Evolutionary conservation across 1,284 basidiomycete genomes (phyloP).

Genomic region (Cutaneotrichosporon dermatis): DNA sequence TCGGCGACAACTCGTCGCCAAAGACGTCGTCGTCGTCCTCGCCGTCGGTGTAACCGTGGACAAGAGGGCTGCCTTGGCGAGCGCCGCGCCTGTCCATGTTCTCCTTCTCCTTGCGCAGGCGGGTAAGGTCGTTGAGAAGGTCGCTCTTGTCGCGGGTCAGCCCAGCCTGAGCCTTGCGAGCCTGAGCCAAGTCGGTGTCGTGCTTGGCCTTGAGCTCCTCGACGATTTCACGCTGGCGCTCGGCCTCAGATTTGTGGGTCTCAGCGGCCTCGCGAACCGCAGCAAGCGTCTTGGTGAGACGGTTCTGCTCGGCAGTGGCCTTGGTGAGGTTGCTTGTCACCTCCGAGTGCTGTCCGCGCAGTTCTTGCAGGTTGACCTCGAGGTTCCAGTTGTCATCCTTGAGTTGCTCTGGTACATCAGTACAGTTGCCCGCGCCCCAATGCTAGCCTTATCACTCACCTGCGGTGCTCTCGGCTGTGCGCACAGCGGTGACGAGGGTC

Average conservation of each 20-base stretch:
- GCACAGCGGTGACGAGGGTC: constrained; percentile 62
- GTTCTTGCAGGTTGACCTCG: constrained; percentile 85
- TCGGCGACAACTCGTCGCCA: constrained; percentile 55
- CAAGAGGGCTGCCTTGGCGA: constrained; percentile 48
- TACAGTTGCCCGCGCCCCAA: too few species aligned
- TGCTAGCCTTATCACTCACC: constrained; percentile 53
- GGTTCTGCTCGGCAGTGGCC: constrained; percentile 75
- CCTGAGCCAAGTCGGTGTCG: constrained; percentile 83
- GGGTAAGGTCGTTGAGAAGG: constrained; percentile 72
- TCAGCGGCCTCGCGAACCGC: constrained; percentile 72
- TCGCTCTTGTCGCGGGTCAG: constrained; percentile 89
- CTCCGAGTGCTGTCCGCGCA: constrained; percentile 66
- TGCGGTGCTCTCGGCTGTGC: constrained; percentile 69
- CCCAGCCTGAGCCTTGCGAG: constrained; percentile 79
- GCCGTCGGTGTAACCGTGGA: constrained; percentile 54
- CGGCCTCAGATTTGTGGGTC: constrained; percentile 77
- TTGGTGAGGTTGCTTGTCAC: constrained; percentile 64
- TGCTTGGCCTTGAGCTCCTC: constrained; percentile 83
- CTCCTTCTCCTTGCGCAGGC: constrained; percentile 55
- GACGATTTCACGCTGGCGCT: constrained; percentile 62
- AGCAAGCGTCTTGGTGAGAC: constrained; percentile 69
- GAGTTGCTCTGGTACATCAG: constrained; percentile 58
- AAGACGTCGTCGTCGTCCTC: constrained; percentile 68
- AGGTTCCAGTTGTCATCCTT: constrained; percentile 99
- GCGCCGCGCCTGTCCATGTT: constrained; percentile 33